These are phyloP conservation scores for Aspergillus ochraceus DNA, from an alignment of 2,329 filamentous ascomycete species.

Conservation along the genomic window DNA sequence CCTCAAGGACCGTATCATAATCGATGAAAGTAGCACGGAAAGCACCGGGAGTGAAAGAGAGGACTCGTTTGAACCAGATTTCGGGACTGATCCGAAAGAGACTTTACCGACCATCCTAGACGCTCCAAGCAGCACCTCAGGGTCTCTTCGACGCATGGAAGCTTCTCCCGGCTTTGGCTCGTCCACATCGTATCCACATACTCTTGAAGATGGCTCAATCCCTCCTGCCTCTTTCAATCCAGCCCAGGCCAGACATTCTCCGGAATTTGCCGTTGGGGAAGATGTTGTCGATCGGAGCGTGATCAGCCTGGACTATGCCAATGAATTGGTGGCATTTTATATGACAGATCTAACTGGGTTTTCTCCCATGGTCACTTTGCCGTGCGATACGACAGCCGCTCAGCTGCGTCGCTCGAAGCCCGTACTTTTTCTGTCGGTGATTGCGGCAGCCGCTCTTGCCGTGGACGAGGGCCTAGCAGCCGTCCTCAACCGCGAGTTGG, in stretches of 20 bases:
- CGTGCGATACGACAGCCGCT: conserved; percentile 28
- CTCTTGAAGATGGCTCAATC: conserved; percentile 20
- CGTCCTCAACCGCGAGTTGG: conserved; percentile 49
- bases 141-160: conserved; percentile 22
- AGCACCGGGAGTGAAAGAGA: conserved; percentile 28
- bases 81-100: conserved; percentile 22
- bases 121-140: conserved; percentile 20
- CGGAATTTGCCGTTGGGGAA: conserved; percentile 16
- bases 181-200: conserved; percentile 19
- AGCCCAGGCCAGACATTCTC: conserved; percentile 17
- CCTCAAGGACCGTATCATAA: conserved; percentile 31
- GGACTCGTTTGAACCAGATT: conserved; percentile 23
- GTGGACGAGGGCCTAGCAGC: conserved; percentile 46
- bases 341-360: conserved; percentile 30
- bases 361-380: conserved; percentile 32
- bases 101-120: conserved; percentile 21
- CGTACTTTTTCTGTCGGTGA: conserved; percentile 68
- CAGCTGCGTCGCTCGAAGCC: conserved; percentile 51
- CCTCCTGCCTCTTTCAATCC: conserved; percentile 22
- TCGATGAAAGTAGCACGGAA: conserved; percentile 28
- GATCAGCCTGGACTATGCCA: conserved; percentile 31
- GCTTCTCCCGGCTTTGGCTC: conserved; percentile 25
- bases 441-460: conserved; percentile 65
- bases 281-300: conserved; percentile 36
- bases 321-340: conserved; percentile 33